Evolutionary conservation across 2,329 filamentous ascomycete genomes (phyloP), one percentile per base, ranked within the genome.

Genomic region (Nigrospora sphaerica): DNA sequence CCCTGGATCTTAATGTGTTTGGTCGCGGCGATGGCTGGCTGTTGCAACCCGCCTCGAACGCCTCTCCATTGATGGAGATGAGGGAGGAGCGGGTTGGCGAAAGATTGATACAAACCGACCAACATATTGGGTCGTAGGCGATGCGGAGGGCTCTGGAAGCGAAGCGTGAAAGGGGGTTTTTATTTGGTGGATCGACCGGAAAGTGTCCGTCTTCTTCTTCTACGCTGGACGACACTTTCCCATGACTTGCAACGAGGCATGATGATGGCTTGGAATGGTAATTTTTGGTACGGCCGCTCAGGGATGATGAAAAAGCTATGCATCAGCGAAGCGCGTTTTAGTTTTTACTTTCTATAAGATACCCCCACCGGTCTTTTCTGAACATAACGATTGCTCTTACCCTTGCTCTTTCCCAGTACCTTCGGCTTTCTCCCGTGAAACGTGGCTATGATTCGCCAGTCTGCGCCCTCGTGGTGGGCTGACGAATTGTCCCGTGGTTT

Each of bases 121-220:
- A 16, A 12, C 11, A 9, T 9, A 13, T 33, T 17, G 12, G 32
- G 40, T 19, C 6, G 17, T 12, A 12, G 32, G 32, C 6, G 37
- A 28, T 46, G 54, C 41, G 52, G 53, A 54, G 48, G 52, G 52
- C 53, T 54, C 53, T 54, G 53, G 50, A 48, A 54, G 54, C 52
- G 49, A 45, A 47, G 45, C 47, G 36, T 46, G 42, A 41, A 18
- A 35, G 14, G 18, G 36, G 41, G 37, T 41, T 45, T 40, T 44
- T 33, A 37, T 44, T n/a, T 12, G 31, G 31, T 19, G 32, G 32
- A 13, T 16, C 18, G 17, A 32, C n/a, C 33, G 28, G 36, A 17
- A 32, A 43, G 34, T 23, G 42, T 33, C 36, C 13, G 42, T 31
- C 42, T 33, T 32, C 17, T 16, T 28, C 42, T 42, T 42, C 28